phyloP scores from a whole-genome alignment of 106 monocot genomes.

The Acanthochlamys bracteata region DNA sequence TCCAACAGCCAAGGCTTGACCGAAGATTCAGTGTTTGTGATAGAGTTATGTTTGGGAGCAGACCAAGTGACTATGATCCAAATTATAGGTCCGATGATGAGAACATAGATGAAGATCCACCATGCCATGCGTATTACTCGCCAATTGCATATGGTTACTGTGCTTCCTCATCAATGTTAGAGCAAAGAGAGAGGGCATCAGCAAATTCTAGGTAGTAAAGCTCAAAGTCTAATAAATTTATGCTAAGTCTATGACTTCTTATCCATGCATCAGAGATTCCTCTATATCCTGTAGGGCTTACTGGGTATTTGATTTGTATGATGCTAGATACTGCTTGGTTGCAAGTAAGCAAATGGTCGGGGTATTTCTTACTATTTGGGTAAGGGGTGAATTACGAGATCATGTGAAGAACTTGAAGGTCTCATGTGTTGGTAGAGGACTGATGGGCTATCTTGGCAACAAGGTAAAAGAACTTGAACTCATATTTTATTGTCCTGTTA shows the following conservation, averaged over 20 bases:
- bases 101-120: conserved; percentile 22
- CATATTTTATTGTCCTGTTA: not conserved
- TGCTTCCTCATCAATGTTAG: conserved; percentile 20
- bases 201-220: conserved; percentile 36
- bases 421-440: conserved; percentile 60
- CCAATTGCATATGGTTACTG: conserved; percentile 32
- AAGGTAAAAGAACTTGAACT: conserved; percentile 26
- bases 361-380: conserved; percentile 65
- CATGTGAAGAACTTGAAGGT: conserved; percentile 61
- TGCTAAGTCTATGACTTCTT: not conserved
- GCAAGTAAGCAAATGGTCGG: conserved; percentile 80
- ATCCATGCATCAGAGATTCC: too few species aligned
- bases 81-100: conserved; percentile 51
- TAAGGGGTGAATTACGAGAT: conserved; percentile 44
- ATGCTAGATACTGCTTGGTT: conserved; percentile 50
- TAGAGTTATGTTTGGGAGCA: conserved; percentile 24
- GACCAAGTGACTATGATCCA: conserved; percentile 51
- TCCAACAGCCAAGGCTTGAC: conserved; percentile 36
- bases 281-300: not conserved
- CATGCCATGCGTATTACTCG: conserved; percentile 17
- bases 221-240: not conserved
- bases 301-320: not conserved
- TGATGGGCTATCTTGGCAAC: conserved; percentile 79
- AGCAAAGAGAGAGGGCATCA: conserved; percentile 27
- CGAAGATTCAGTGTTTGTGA: conserved; percentile 62